phyloP scores from a whole-genome alignment of 23 red algal species.

The Cyanidiococcus yangmingshanensis region DNA sequence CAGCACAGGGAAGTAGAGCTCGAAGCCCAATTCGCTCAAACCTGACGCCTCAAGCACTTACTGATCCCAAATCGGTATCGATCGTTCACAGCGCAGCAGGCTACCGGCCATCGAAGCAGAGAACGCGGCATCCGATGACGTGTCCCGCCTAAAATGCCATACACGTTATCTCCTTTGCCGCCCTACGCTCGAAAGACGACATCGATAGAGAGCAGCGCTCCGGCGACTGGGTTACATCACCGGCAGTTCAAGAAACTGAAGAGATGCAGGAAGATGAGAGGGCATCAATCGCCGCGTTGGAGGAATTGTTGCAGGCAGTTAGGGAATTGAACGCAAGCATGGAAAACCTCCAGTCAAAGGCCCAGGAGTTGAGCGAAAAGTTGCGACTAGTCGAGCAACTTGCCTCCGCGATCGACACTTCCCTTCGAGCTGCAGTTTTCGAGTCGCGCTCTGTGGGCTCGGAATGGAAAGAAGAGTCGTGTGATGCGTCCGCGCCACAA shows the following conservation, averaged over 20 bases:
- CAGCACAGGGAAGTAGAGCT: too few relatives aligned
- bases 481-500: neutral
- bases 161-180: too few relatives aligned
- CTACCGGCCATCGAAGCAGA: too few relatives aligned
- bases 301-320: neutral
- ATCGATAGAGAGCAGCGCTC: too few relatives aligned
- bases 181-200: too few relatives aligned
- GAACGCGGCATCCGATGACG: too few relatives aligned
- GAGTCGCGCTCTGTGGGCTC: neutral
- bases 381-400: neutral
- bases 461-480: neutral
- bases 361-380: neutral
- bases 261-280: neutral
- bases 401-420: neutral
- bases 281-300: neutral
- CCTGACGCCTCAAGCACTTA: too few relatives aligned
- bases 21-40: too few relatives aligned
- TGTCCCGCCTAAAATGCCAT: too few relatives aligned
- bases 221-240: too few relatives aligned
- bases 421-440: neutral
- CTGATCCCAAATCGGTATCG: too few relatives aligned
- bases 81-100: too few relatives aligned
- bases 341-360: neutral
- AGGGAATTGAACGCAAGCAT: neutral
- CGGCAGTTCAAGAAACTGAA: neutral